Conservation (phyloP, 495 filamentous ascomycete species). For the Aspergillus sclerotioniger region DNA sequence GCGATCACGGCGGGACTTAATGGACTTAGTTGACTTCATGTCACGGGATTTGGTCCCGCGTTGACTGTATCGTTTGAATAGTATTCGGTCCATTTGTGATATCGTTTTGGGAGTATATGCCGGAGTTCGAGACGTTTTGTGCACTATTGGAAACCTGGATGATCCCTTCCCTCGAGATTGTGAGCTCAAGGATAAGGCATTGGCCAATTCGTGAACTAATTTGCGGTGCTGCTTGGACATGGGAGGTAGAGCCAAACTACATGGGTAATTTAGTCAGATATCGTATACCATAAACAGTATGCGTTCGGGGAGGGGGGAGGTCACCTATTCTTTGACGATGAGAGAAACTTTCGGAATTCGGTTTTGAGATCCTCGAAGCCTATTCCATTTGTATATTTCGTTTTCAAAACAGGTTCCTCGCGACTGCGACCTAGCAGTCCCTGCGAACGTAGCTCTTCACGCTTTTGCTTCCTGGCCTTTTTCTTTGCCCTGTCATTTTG, state of each 20-base stretch:
- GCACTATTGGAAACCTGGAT: conserved; percentile 73
- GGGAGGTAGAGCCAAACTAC: conserved; percentile 74
- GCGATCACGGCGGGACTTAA: conserved; percentile 38
- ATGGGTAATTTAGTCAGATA: conserved; percentile 2
- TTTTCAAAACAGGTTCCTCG: conserved; percentile 62
- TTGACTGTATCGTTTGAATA: conserved; percentile 35
- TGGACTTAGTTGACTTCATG: conserved; percentile 18
- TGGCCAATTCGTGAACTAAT: conserved; percentile 71
- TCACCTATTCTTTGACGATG: conserved; percentile 63
- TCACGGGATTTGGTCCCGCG: conserved; percentile 32
- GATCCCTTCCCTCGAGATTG: conserved; percentile 74
- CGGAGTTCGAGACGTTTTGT: conserved; percentile 65
- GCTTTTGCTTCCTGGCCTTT: conserved; percentile 71
- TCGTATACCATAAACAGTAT: not conserved
- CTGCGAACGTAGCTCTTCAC: conserved; percentile 72
- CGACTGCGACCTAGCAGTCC: conserved; percentile 72
- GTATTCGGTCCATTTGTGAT: conserved; percentile 33
- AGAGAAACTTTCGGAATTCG: conserved; percentile 71
- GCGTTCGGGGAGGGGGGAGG: not conserved
- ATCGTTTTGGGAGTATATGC: conserved; percentile 48
- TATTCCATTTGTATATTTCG: conserved; percentile 74
- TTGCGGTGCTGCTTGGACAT: conserved; percentile 78
- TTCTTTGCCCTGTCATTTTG: conserved; percentile 80
- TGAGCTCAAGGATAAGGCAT: conserved; percentile 71
- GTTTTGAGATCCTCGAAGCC: conserved; percentile 64